A percentile compares a stretch with the other conserved stretches of the same genome.
Conservation (phyloP, 129 eudicot genomes). For the Saposhnikovia divaricata region DNA sequence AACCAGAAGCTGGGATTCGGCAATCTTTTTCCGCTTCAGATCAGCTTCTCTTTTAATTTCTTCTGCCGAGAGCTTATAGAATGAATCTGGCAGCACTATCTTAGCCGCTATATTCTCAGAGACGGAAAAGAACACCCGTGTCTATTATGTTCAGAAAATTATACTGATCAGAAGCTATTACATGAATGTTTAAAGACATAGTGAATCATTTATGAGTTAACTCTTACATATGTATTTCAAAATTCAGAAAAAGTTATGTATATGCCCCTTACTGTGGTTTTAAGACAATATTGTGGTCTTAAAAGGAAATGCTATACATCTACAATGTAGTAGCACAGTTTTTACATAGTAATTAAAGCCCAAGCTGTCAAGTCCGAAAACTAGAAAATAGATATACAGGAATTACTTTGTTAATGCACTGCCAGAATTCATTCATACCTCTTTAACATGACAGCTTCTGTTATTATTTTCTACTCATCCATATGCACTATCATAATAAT, state of each 20-base stretch:
- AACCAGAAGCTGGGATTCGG: constrained; percentile 73
- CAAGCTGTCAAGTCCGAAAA: background rate
- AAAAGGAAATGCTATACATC: background rate
- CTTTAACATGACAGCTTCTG: background rate
- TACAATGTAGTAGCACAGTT: background rate
- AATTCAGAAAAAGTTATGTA: background rate
- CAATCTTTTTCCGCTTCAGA: constrained; percentile 60
- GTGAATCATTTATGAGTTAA: background rate
- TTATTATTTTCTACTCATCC: background rate
- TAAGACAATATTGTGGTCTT: background rate
- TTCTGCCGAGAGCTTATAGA: constrained; percentile 60
- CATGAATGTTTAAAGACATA: background rate
- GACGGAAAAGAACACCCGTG: constrained; percentile 76
- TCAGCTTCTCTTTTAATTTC: constrained; percentile 86
- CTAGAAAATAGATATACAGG: background rate
- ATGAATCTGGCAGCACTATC: constrained; percentile 84
- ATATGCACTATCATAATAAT: background rate
- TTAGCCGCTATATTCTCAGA: constrained; percentile 86
- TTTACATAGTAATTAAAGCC: background rate
- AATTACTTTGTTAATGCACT: background rate
- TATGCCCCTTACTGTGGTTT: background rate
- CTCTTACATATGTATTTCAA: background rate
- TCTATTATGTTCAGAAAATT: constrained; percentile 29
- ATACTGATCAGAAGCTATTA: background rate
- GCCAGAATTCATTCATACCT: background rate